Percentiles rank a stretch among this genome's conserved stretches.
Evolutionary conservation across 345 rosid genomes (phyloP).

Genomic region (Orychophragmus violaceus): DNA sequence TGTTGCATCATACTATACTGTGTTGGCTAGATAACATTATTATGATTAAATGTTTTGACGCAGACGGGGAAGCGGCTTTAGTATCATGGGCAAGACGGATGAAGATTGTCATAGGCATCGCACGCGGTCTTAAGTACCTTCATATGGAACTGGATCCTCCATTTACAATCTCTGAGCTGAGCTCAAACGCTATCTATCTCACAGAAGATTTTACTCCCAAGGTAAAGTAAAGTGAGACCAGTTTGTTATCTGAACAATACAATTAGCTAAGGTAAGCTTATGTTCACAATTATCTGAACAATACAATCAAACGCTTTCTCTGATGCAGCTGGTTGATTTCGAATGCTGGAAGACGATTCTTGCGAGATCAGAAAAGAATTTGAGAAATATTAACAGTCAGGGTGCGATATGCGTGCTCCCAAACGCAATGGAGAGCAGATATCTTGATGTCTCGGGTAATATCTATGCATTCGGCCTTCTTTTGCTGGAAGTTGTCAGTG

Average conservation of each 20-base stretch:
- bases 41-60: constrained; percentile 11
- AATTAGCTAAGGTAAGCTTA: constrained; percentile 5
- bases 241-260: neutral
- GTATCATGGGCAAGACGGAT: constrained; percentile 87
- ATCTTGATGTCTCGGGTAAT: constrained; percentile 77
- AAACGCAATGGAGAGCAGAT: constrained; percentile 64
- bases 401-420: constrained; percentile 81
- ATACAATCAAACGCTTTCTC: no score
- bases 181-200: constrained; percentile 85
- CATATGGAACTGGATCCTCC: constrained; percentile 87
- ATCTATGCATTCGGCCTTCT: constrained; percentile 85
- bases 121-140: constrained; percentile 84
- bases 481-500: constrained; percentile 80
- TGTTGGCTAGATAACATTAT: neutral
- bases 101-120: constrained; percentile 81
- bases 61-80: constrained; percentile 90
- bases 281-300: neutral
- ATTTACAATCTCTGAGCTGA: constrained; percentile 84
- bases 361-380: constrained; percentile 80
- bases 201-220: constrained; percentile 94
- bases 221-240: constrained; percentile 37
- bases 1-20: neutral
- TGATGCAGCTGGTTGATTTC: constrained; percentile 83
- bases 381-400: constrained; percentile 61
- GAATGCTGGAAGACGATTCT: constrained; percentile 96